A percentile compares a stretch with the other conserved stretches of the same genome.
Evolutionary conservation across 768 basidiomycete species (phyloP).

Genomic region (Fistulinella prunicolor): DNA sequence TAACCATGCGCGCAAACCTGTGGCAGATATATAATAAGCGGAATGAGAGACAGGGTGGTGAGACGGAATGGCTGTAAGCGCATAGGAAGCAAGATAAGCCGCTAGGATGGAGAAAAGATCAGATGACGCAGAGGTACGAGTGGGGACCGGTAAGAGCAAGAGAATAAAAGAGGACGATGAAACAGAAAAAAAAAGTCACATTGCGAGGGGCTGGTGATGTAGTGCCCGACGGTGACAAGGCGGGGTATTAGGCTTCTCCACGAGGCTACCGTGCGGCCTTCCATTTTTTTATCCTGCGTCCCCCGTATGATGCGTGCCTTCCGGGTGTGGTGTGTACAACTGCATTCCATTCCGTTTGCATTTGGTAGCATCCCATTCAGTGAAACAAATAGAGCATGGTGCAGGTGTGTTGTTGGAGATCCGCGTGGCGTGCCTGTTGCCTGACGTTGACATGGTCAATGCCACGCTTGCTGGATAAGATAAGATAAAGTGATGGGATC

Average conservation of each 20-base stretch:
- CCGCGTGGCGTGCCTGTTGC: conserved; percentile 1
- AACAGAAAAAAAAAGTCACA: not conserved
- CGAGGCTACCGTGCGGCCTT: conserved; percentile 17
- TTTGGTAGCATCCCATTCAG: not conserved
- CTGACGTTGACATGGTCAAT: not conserved
- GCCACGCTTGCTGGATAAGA: conserved; percentile 6
- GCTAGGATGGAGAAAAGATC: not conserved
- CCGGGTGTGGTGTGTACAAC: conserved; percentile 1
- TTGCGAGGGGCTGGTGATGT: not conserved
- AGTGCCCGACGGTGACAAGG: conserved; percentile 7
- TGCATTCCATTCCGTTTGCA: not conserved
- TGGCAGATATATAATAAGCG: conserved; percentile 11
- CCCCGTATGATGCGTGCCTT: too few species aligned
- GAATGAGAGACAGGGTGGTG: not conserved
- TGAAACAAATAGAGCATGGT: conserved; percentile 6
- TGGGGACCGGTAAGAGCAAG: not conserved
- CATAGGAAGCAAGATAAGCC: not conserved
- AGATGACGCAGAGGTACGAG: not conserved
- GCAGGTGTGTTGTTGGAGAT: not conserved
- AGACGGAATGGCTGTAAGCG: not conserved
- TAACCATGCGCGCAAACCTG: conserved; percentile 44
- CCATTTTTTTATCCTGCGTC: not conserved
- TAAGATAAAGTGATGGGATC: not conserved
- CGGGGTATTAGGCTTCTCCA: conserved; percentile 18
- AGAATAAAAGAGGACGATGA: not conserved